Conservation (phyloP, 495 filamentous ascomycete species). For the Margaritispora aquatica region DNA sequence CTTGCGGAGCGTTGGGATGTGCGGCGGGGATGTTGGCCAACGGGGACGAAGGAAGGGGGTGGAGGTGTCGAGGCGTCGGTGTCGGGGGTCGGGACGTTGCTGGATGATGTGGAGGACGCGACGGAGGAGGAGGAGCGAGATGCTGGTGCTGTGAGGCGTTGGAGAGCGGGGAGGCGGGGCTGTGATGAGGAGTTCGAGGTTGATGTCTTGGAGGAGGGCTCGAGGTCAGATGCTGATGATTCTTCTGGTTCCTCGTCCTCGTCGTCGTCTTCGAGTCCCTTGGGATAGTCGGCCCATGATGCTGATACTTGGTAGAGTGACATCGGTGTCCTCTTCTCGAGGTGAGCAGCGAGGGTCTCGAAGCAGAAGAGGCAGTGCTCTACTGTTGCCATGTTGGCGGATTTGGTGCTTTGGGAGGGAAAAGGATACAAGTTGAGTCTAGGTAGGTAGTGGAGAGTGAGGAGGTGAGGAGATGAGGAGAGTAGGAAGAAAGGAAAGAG, state of each 20-base stretch:
- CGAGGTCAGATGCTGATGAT: slow-evolving; percentile 19
- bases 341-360: slow-evolving; percentile 65
- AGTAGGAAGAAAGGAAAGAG: no score
- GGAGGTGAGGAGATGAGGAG: no score
- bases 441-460: no score
- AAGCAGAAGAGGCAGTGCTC: slow-evolving; percentile 91
- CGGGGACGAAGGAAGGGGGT: slow-evolving; percentile 16
- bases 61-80: slow-evolving; percentile 6
- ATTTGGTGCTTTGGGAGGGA: background rate
- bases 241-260: slow-evolving; percentile 31
- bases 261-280: slow-evolving; percentile 27
- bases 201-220: slow-evolving; percentile 26
- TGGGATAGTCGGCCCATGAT: slow-evolving; percentile 56
- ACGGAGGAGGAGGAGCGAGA: slow-evolving; percentile 13
- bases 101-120: slow-evolving; percentile 9
- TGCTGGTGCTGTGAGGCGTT: slow-evolving; percentile 22
- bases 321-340: slow-evolving; percentile 46
- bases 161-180: slow-evolving; percentile 21
- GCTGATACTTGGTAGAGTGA: slow-evolving; percentile 61
- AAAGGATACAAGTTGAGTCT: background rate
- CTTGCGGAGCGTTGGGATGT: slow-evolving; percentile 24
- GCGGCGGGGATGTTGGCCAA: slow-evolving; percentile 21
- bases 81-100: slow-evolving; percentile 1
- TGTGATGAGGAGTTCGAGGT: slow-evolving; percentile 13
- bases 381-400: slow-evolving; percentile 62